These are phyloP conservation scores for Corchorus capsularis DNA, from an alignment of 345 rosid species.

Conservation along the genomic window DNA sequence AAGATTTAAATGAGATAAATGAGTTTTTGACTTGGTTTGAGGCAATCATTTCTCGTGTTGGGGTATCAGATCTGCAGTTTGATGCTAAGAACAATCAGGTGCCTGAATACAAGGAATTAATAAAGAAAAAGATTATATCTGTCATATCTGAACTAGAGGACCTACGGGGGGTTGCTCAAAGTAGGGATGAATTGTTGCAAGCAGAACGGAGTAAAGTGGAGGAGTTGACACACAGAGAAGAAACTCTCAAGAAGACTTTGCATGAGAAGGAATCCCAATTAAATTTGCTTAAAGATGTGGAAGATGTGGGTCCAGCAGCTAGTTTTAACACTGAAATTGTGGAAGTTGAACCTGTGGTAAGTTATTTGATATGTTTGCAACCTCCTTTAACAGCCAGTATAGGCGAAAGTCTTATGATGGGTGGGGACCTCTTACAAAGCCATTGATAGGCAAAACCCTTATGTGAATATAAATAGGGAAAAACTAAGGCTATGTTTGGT, in stretches of 20 bases:
- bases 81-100: conserved; percentile 36
- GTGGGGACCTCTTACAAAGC: not conserved
- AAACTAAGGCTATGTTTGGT: too few species aligned
- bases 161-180: conserved; percentile 53
- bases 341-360: conserved; percentile 93
- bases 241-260: conserved; percentile 62
- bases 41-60: conserved; percentile 47
- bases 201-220: conserved; percentile 72
- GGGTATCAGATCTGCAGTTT: conserved; percentile 44
- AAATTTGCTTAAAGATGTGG: conserved; percentile 51
- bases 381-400: conserved; percentile 1
- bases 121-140: conserved; percentile 56
- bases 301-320: conserved; percentile 42
- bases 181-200: conserved; percentile 63
- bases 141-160: conserved; percentile 62
- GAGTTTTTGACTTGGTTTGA: conserved; percentile 68
- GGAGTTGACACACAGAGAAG: conserved; percentile 62
- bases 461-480: not conserved
- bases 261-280: conserved; percentile 65
- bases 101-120: conserved; percentile 58
- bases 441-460: not conserved
- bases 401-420: too few species aligned
- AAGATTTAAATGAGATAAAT: conserved; percentile 55
- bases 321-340: conserved; percentile 58
- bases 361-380: conserved; percentile 28